A percentile compares a stretch with the other conserved stretches of the same genome.
Evolutionary conservation across 108 stramenopile genomes (phyloP).

Genomic region (Pseudonitzschia pungens): DNA sequence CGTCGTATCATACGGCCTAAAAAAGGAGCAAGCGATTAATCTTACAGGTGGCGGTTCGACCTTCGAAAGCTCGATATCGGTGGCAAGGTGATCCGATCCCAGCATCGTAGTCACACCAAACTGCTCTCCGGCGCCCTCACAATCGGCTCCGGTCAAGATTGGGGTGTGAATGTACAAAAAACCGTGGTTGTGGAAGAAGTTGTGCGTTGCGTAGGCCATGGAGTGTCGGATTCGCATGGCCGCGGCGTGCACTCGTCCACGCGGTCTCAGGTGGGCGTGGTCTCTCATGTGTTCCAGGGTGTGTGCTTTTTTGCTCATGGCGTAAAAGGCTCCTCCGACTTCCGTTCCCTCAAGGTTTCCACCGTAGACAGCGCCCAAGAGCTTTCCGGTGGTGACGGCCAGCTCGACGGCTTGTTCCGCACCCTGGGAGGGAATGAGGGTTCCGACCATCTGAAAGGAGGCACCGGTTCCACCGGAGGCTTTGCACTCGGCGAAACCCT

Average conservation of each 20-base stretch:
- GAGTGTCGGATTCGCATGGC: slow-evolving; percentile 83
- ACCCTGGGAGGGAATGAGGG: slow-evolving; percentile 50
- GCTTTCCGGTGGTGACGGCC: slow-evolving; percentile 47
- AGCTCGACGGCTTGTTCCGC: slow-evolving; percentile 72
- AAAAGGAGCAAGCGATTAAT: too few relatives aligned
- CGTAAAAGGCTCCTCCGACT: slow-evolving; percentile 53
- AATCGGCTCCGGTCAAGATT: slow-evolving; percentile 85
- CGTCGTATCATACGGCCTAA: too few relatives aligned
- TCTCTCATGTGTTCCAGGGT: slow-evolving; percentile 74
- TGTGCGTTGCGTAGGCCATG: slow-evolving; percentile 84
- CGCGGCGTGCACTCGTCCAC: slow-evolving; percentile 60
- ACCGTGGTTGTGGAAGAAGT: slow-evolving; percentile 80
- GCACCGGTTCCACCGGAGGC: slow-evolving; percentile 57
- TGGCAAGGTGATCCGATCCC: slow-evolving; percentile 52
- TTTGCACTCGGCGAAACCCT: slow-evolving; percentile 56
- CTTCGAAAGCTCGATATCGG: slow-evolving; percentile 35
- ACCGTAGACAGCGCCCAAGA: slow-evolving; percentile 57
- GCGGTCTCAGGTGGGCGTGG: slow-evolving; percentile 75
- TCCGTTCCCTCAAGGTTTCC: slow-evolving; percentile 51
- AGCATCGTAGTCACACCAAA: slow-evolving; percentile 77
- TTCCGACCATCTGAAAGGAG: slow-evolving; percentile 57
- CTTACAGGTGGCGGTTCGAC: slow-evolving; percentile 44
- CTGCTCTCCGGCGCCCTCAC: slow-evolving; percentile 96
- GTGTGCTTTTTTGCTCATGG: slow-evolving; percentile 63
- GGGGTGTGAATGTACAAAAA: slow-evolving; percentile 88